phyloP scores from a whole-genome alignment of 2,329 filamentous ascomycete species.

The Diatrype stigma region DNA sequence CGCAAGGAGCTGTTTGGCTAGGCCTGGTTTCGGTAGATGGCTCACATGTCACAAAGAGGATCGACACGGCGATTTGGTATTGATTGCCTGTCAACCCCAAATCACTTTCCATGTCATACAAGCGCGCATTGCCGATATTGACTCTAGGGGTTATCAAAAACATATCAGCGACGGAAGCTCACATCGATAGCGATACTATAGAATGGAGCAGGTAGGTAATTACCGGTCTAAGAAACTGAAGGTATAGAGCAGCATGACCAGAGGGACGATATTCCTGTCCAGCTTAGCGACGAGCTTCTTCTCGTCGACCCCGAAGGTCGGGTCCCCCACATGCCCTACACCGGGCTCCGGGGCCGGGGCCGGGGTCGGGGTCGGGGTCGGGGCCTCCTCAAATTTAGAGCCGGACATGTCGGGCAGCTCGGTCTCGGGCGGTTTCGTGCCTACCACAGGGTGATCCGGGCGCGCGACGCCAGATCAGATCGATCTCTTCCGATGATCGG shows the following conservation, averaged over 20 bases:
- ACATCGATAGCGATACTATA: constrained; percentile 1
- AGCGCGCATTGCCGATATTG: constrained; percentile 68
- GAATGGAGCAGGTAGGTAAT: constrained; percentile 21
- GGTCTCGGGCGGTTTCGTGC: constrained; percentile 7
- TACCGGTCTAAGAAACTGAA: constrained; percentile 72
- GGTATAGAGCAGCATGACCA: constrained; percentile 67
- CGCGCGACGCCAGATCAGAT: background rate
- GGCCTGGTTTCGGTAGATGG: constrained; percentile 24
- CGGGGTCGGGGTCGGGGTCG: constrained; percentile 8
- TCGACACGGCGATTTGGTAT: constrained; percentile 65
- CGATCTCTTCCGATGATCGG: too few species aligned
- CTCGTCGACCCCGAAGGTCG: constrained; percentile 35
- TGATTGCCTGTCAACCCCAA: constrained; percentile 58
- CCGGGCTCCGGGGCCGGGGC: constrained; percentile 7
- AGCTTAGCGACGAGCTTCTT: constrained; percentile 59
- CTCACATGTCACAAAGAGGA: constrained; percentile 61
- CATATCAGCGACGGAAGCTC: background rate
- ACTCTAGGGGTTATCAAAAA: constrained; percentile 39
- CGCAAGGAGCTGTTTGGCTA: too few species aligned
- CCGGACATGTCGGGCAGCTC: constrained; percentile 14
- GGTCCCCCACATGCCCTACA: constrained; percentile 7
- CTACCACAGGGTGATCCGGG: background rate
- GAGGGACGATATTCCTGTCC: constrained; percentile 59
- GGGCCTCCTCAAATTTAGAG: constrained; percentile 9
- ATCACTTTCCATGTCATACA: constrained; percentile 61